These are phyloP conservation scores for Carex littledalei DNA, from an alignment of 176 grass and related monocot genomes.

Conservation along the genomic window DNA sequence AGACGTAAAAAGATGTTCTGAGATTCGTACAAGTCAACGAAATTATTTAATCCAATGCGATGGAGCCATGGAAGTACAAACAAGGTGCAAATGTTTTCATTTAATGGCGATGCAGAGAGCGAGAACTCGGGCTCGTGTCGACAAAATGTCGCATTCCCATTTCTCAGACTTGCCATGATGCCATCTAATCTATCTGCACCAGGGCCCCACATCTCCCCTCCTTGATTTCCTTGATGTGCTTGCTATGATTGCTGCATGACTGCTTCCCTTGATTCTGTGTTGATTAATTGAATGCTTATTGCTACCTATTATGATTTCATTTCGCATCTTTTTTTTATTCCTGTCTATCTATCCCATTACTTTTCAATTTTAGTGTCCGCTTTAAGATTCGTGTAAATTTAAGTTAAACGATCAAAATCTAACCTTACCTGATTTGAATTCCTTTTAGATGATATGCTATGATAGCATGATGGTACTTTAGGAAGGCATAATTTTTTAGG, in stretches of 20 bases:
- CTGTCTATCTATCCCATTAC: background rate
- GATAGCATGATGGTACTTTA: too few species aligned
- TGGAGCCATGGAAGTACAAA: conserved; percentile 15
- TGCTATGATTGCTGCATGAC: background rate
- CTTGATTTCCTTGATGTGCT: background rate
- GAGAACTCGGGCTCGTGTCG: conserved; percentile 21
- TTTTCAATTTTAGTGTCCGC: background rate
- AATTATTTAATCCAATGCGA: conserved; percentile 31
- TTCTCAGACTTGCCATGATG: background rate
- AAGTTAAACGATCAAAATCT: too few species aligned
- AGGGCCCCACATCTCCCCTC: background rate
- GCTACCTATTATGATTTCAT: background rate
- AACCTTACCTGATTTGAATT: too few species aligned
- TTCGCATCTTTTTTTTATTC: background rate
- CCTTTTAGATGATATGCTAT: too few species aligned
- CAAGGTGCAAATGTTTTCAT: background rate
- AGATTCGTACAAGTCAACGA: conserved; percentile 7
- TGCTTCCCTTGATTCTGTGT: background rate
- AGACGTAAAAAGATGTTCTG: background rate
- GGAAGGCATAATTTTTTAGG: too few species aligned
- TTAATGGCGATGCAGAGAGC: background rate
- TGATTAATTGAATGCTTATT: background rate
- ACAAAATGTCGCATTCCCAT: conserved; percentile 25
- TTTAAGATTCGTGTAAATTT: too few species aligned
- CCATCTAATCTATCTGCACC: background rate